Evolutionary conservation across 139 green algal species (phyloP), one percentile per base, ranked within the genome.

Genomic region (Chlamydomonas sp.): DNA sequence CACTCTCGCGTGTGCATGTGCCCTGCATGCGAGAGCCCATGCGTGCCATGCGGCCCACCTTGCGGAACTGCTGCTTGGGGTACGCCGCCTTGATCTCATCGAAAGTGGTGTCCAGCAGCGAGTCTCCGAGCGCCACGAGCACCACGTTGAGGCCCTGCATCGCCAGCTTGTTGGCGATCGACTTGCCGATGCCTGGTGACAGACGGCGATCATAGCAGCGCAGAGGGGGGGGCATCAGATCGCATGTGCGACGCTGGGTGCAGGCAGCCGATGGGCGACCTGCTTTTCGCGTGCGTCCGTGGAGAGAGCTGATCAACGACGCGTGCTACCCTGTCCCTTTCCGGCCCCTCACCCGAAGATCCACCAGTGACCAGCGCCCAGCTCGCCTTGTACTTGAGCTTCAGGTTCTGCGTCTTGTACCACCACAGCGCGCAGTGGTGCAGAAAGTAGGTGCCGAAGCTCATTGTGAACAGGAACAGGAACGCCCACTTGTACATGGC

Each of bases 321-420:
- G n/a, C n/a, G n/a, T n/a, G n/a, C n/a, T n/a, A n/a, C n/a, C n/a
- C n/a, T n/a, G n/a, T n/a, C n/a, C n/a, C n/a, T n/a, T n/a, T n/a
- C n/a, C n/a, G n/a, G n/a, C n/a, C n/a, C n/a, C 79, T 30, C 38
- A 96, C 91, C 90, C 58, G 87, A 92, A 78, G 85, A 92, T 6
- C 81, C 73, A 8, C 93, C 93, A 13, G 92, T 98, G 4, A 98
- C 93, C 1, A 98, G 73, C 0, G 84, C 93, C 93, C 93, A 98
- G 13, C 89, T 22, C 0, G 91, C 90, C 58, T 87, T 82, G 74
- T 98, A 98, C 0, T 81, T 71, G 58, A 85, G 86, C 70, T 94
- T 95, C 3, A 98, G 72, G 76, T 98, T 84, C 35, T 94, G 89
- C 10, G 81, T 83, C 54, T 84, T 87, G 76, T 77, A 93, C 34